These are phyloP conservation scores for Jacaranda mimosifolia DNA, from an alignment of 257 asterid genomes.

Conservation along the genomic window DNA sequence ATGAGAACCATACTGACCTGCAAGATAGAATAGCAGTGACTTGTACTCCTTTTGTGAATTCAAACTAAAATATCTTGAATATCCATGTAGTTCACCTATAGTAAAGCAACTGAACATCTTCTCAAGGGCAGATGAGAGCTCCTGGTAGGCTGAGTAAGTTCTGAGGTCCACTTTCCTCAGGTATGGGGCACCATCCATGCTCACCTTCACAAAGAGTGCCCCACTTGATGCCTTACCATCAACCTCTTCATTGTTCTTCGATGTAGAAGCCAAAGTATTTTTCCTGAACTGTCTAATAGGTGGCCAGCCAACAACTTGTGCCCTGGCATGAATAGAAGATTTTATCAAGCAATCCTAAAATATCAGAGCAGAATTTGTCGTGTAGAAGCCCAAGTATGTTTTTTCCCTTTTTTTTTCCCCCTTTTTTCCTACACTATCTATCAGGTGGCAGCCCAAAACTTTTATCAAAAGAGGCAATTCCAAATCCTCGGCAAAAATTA, in stretches of 20 bases:
- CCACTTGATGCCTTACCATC: constrained; percentile 61
- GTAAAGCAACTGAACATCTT: constrained; percentile 82
- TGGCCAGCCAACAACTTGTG: constrained; percentile 89
- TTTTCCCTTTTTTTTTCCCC: neutral
- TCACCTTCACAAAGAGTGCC: constrained; percentile 71
- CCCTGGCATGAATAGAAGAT: constrained; percentile 51
- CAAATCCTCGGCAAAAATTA: neutral
- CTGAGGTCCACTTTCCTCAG: constrained; percentile 75
- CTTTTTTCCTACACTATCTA: no score
- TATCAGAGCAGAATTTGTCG: constrained; percentile 8
- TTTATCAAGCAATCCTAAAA: neutral
- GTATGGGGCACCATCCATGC: constrained; percentile 87
- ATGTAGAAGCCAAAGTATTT: constrained; percentile 56
- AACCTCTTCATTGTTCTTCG: constrained; percentile 66
- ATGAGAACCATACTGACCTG: constrained; percentile 75
- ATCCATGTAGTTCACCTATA: constrained; percentile 50
- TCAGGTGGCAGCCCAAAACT: no score
- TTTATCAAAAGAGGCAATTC: no score
- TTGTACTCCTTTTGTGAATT: neutral
- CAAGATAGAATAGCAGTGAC: neutral
- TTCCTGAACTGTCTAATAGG: constrained; percentile 71
- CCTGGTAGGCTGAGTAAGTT: constrained; percentile 66
- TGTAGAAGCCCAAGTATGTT: neutral
- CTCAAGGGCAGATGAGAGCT: constrained; percentile 76
- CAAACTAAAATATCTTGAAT: neutral